These are phyloP conservation scores for Aspergillus cejpii DNA, from an alignment of 2,329 filamentous ascomycete genomes.

Conservation along the genomic window DNA sequence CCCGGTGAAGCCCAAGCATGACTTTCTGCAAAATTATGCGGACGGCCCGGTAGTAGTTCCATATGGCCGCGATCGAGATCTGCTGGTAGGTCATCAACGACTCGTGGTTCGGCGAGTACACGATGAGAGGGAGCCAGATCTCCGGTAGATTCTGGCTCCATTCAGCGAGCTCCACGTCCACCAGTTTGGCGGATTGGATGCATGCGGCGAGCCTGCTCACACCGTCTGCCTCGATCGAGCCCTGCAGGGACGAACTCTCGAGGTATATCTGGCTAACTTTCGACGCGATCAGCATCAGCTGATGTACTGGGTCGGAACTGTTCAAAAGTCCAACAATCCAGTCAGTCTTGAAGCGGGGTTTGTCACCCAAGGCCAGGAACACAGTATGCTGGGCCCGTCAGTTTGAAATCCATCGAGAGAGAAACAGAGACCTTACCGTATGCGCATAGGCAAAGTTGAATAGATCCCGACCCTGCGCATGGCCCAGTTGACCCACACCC, in stretches of 20 bases:
- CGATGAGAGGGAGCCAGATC: slow-evolving; percentile 30
- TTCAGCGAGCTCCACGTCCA: slow-evolving; percentile 26
- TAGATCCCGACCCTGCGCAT: slow-evolving; percentile 30
- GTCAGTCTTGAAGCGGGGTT: slow-evolving; percentile 25
- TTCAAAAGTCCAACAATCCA: slow-evolving; percentile 25
- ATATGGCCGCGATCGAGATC: slow-evolving; percentile 24
- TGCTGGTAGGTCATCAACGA: slow-evolving; percentile 30
- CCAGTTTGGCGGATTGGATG: slow-evolving; percentile 19
- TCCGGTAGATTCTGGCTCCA: slow-evolving; percentile 30
- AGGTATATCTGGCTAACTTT: slow-evolving; percentile 29
- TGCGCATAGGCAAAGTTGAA: slow-evolving; percentile 35
- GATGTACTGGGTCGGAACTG: slow-evolving; percentile 27
- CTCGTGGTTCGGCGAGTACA: slow-evolving; percentile 26
- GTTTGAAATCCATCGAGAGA: background rate
- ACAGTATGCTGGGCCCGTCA: slow-evolving; percentile 28
- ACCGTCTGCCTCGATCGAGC: slow-evolving; percentile 9
- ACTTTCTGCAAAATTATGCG: slow-evolving; percentile 31
- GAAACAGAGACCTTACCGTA: slow-evolving; percentile 21
- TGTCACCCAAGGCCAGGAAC: slow-evolving; percentile 30
- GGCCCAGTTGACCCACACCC: slow-evolving; percentile 25
- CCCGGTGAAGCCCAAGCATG: slow-evolving; percentile 22
- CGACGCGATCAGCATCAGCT: slow-evolving; percentile 26
- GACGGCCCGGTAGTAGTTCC: slow-evolving; percentile 34
- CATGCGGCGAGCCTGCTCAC: slow-evolving; percentile 18
- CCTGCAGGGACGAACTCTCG: slow-evolving; percentile 17